Percentiles rank a stretch among this genome's conserved stretches.
phyloP scores from a whole-genome alignment of 495 filamentous ascomycete genomes.

The Extremus antarcticus region DNA sequence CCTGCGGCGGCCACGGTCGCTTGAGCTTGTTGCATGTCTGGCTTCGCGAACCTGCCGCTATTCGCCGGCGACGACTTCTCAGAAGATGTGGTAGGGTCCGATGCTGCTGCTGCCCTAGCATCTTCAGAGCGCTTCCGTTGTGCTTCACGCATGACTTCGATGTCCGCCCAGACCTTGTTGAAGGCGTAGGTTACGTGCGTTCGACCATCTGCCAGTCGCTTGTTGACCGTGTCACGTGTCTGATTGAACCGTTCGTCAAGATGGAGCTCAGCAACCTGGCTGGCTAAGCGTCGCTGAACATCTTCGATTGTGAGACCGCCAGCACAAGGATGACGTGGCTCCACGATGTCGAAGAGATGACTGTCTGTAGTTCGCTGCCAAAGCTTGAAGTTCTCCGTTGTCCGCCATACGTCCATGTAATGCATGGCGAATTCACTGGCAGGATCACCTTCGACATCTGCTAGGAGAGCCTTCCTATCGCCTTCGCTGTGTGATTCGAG shows the following conservation, averaged over 20 bases:
- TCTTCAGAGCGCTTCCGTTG: constrained; percentile 54
- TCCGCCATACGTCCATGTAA: constrained; percentile 68
- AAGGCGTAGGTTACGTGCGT: constrained; percentile 77
- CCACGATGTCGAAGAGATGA: constrained; percentile 86
- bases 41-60: constrained; percentile 32
- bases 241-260: constrained; percentile 73
- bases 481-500: constrained; percentile 46
- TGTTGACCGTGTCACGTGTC: constrained; percentile 64
- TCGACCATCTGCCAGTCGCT: constrained; percentile 68
- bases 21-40: constrained; percentile 58
- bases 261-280: constrained; percentile 65
- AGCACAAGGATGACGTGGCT: constrained; percentile 84
- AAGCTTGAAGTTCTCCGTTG: constrained; percentile 78
- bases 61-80: constrained; percentile 14
- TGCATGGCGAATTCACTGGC: constrained; percentile 67
- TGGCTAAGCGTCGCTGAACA: constrained; percentile 76
- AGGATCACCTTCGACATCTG: constrained; percentile 73
- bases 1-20: constrained; percentile 55
- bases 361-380: constrained; percentile 71
- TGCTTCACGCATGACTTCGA: constrained; percentile 73
- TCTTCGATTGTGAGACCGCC: constrained; percentile 94
- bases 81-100: neutral
- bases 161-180: constrained; percentile 78
- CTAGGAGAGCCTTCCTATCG: constrained; percentile 47
- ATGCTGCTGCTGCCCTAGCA: constrained; percentile 9